Evolutionary conservation across 2,329 filamentous ascomycete genomes (phyloP), one percentile per base, ranked within the genome.

Genomic region (Acephala macrosclerotiorum): DNA sequence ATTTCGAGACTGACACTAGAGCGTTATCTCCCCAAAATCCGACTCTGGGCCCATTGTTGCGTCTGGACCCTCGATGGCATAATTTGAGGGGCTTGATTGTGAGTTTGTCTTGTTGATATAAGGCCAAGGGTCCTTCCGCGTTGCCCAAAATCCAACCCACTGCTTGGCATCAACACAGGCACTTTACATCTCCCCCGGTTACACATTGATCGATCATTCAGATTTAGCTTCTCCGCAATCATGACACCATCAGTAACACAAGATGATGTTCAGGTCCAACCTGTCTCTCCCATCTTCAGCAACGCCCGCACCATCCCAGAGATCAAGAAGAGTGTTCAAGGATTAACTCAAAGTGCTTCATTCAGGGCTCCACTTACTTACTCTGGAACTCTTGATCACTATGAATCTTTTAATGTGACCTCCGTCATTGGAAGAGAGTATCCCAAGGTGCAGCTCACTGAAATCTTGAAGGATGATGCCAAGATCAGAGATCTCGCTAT

Each of bases 381-480:
- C 65, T 72, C 71, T 0, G 68, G 68, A 11, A 58, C 61, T 12
- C 66, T 70, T 20, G 66, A 69, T 61, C 53, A 66, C 2, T 77
- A 75, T 60, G 71, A 77, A 64, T 72, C 73, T 4, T 75, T 77
- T 59, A 77, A 80, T 63, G 71, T 76, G 1, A 80, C 80, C 0
- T 73, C 77, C 0, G 71, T 78, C 22, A 81, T 82, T 63, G 80
- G 80, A 1, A 72, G 77, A 8, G 80, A 82, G 68, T 82, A 77
- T 61, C 75, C 75, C 1, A 73, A 74, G 16, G 77, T 79, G 2
- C 80, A 78, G 60, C 71, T 84, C 42, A 75, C 66, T 57, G 71
- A 75, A 20, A 76, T 77, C 26, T 68, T 77, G 12, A 70, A 73
- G 33, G 75, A 77, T 51, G 75, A 77, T 68, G 61, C 55, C 25